Base-by-base conservation (phyloP, 202 grass and related monocot species). In the Eragrostis tef region DNA sequence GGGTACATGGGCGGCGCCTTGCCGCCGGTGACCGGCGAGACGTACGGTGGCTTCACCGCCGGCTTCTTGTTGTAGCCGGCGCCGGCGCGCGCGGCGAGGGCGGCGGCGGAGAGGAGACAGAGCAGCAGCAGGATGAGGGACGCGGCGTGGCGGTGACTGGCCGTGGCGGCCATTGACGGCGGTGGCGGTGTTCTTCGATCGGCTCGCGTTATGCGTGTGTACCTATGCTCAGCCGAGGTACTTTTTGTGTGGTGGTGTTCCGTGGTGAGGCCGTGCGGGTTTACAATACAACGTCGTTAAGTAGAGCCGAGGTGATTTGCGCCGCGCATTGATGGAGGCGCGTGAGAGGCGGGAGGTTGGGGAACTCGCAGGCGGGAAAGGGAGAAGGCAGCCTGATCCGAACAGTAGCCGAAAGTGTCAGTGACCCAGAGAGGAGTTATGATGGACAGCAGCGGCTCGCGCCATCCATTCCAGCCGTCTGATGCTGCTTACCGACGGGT, bases 1-100 rank as follows among this genome's bases (percentile, higher is more conserved):
- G 17, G 51, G 51, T 54, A 54, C 9, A 42, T 12, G 17, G 79
- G 11, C 34, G 34, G 34, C 34, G 34, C 34, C 34, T 39, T 39
- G 34, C 34, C 34, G 34, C 34, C 34, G 34, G 34, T 39, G 34
- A 5, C 34, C 34, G 34, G 34, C 34, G 34, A 2, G 34, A 39
- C 34, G 34, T 39, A 39, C 17, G 48, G 70, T 10, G 19, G 48
- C 25, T 72, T 72, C 27, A 45, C 7, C 0, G 59, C 11, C 22
- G 58, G 58, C 58, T 61, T 61, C 58, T 25, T 61, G 58, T 6
- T 27, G 58, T 61, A 61, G 11, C 58, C 58, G 72, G 67, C 44
- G 34, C 71, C 77, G 15, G 14, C 82, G 19, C 89, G 78, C 44
- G 86, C 48, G 36, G 73, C 89, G 10, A 71, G 51, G 53, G 75